Base-by-base conservation (phyloP, 2,329 filamentous ascomycete species). In the Xylaria hypoxylon region DNA sequence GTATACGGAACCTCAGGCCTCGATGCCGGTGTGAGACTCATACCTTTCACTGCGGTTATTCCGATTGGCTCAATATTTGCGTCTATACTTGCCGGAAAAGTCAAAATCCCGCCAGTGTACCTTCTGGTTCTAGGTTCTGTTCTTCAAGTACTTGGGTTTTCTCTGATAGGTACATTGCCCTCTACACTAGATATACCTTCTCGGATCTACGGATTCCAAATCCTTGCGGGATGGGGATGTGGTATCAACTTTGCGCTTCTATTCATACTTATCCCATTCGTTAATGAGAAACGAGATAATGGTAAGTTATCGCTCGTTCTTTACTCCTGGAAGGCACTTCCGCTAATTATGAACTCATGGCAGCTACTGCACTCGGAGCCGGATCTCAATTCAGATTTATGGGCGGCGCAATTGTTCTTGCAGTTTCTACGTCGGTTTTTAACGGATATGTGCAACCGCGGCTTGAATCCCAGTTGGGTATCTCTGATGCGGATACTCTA, bases 311-410 rank as follows among this genome's bases (percentile, higher is more conserved):
- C 19, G 5, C 1, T 35, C 7, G 24, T 42, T 8, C 19, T 15
- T 1, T 35, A 33, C 38, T 26, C 28, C 19, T 26, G 5, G 7
- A 31, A 17, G 24, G 17, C 1, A 1, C 28, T 40, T 5, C 4
- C 4, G 17, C 58, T 44, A 53, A 51, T 22, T 2, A 15, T 5
- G 17, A 38, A 59, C 13, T 51, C 13, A 1, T 28, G 10, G 13
- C n/a, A 74, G 72, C 70, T 24, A 70, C 71, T n/a, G 71, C 52
- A 0, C 62, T 74, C 57, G 72, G 67, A 2, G 61, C 71, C 0
- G 71, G 62, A 2, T 35, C 56, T 1, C 72, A 74, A 44, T 70
- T 72, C n/a, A 61, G 71, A 17, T 65, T 69, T n/a, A 73, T 74
- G 42, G 72, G 72, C 2, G 57, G 72, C 13, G 22, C 67, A 2